Evolutionary conservation across 306 rosid species (phyloP).

Genomic region (Vigna unguiculata): DNA sequence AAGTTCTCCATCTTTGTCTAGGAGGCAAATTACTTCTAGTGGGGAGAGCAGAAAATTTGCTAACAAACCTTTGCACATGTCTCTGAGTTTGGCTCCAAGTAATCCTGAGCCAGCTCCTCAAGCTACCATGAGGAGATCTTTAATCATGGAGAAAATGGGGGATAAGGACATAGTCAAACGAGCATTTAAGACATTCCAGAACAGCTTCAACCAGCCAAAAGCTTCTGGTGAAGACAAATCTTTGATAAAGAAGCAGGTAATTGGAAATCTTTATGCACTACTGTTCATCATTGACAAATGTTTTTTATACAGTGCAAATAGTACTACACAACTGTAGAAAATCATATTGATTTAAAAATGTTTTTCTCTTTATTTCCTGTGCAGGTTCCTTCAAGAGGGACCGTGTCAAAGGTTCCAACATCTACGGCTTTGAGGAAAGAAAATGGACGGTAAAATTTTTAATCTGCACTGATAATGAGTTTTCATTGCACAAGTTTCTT

Average conservation of each 20-base stretch:
- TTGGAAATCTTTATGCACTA: constrained; percentile 21
- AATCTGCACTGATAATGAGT: constrained; percentile 21
- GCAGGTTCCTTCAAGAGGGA: constrained; percentile 68
- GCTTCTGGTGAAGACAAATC: constrained; percentile 57
- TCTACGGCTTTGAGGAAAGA: constrained; percentile 59
- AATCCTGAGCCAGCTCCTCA: constrained; percentile 59
- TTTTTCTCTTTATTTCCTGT: constrained; percentile 28
- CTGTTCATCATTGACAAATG: constrained; percentile 23
- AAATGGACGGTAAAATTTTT: constrained; percentile 68
- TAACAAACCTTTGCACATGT: constrained; percentile 70
- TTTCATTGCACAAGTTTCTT: constrained; percentile 21
- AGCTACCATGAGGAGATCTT: constrained; percentile 63
- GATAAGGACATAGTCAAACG: constrained; percentile 93
- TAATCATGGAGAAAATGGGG: constrained; percentile 91
- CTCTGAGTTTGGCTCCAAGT: constrained; percentile 66
- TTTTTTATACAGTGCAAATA: constrained; percentile 1
- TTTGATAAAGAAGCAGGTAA: constrained; percentile 66
- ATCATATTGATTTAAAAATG: constrained; percentile 28
- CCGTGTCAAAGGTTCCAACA: constrained; percentile 61
- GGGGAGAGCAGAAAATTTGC: constrained; percentile 61
- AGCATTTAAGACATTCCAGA: constrained; percentile 91
- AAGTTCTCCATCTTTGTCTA: constrained; percentile 52
- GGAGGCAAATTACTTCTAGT: constrained; percentile 54
- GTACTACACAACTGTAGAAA: constrained; percentile 3
- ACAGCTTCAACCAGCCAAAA: constrained; percentile 64